Conservation (phyloP, 192 early-diverging fungal species). For the Backusella liffmaniae region DNA sequence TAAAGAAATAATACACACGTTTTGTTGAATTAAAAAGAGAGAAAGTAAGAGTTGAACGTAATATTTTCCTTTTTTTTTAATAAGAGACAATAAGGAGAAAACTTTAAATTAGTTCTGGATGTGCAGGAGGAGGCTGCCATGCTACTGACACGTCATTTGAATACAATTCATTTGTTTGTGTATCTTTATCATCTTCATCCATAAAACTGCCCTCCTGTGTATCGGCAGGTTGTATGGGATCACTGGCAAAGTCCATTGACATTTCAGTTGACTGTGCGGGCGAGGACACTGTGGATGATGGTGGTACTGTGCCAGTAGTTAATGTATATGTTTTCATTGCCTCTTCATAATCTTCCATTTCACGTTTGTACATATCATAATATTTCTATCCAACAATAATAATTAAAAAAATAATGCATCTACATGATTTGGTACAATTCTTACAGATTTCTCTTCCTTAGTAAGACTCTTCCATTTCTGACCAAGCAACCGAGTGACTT, state of each 20-base stretch:
- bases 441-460: constrained; percentile 39
- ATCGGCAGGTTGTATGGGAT: neutral
- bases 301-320: neutral
- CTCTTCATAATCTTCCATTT: constrained; percentile 30
- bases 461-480: constrained; percentile 43
- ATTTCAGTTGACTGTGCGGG: constrained; percentile 15
- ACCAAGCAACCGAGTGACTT: constrained; percentile 39
- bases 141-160: constrained; percentile 8
- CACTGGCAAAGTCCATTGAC: constrained; percentile 9
- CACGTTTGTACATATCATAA: constrained; percentile 18
- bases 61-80: no score
- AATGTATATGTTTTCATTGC: constrained; percentile 31
- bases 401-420: neutral
- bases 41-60: neutral
- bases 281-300: constrained; percentile 3
- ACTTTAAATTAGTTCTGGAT: constrained; percentile 9
- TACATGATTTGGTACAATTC: neutral
- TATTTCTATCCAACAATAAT: constrained; percentile 24
- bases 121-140: constrained; percentile 1
- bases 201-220: neutral
- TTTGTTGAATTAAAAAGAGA: neutral
- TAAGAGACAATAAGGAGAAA: neutral
- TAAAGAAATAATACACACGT: neutral
- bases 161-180: neutral
- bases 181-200: neutral